Conservation (phyloP, 1,284 basidiomycete genomes). For the Sporisorium sorghi region DNA sequence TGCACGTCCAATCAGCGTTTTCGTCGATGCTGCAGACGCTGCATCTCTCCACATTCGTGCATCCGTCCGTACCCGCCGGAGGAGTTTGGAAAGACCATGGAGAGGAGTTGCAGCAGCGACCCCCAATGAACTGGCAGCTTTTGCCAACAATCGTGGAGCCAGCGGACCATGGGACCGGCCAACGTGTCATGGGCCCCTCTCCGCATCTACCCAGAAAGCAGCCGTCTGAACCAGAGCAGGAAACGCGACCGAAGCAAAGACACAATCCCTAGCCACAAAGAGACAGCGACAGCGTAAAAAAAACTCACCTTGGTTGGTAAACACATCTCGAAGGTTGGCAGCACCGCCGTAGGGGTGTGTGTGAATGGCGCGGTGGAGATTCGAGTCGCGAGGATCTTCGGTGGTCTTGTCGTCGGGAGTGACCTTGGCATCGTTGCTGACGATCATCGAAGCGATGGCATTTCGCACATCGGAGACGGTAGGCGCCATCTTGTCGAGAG, state of each 20-base stretch:
- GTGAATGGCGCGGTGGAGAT: constrained; percentile 52
- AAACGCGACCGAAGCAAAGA: not conserved
- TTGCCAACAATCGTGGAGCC: not conserved
- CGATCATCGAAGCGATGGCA: constrained; percentile 2
- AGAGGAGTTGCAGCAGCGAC: not conserved
- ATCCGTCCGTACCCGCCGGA: constrained; percentile 27
- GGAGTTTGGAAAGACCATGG: constrained; percentile 11
- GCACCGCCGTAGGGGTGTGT: constrained; percentile 57
- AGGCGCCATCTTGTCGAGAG: constrained; percentile 20
- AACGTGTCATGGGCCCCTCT: not conserved
- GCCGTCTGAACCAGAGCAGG: too few species aligned
- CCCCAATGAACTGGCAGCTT: constrained; percentile 13
- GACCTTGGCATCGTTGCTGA: constrained; percentile 32
- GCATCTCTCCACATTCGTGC: constrained; percentile 12
- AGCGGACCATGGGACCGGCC: constrained; percentile 20
- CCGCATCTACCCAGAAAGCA: constrained; percentile 16
- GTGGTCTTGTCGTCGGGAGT: constrained; percentile 59
- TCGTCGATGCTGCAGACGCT: not conserved
- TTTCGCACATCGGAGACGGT: constrained; percentile 19
- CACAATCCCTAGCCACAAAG: not conserved
- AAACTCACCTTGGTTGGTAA: constrained; percentile 64
- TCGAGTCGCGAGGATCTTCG: constrained; percentile 49
- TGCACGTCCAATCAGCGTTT: constrained; percentile 21
- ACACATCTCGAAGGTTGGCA: constrained; percentile 61
- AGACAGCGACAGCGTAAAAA: not conserved